These are phyloP conservation scores for Polygonum maritimum DNA, from an alignment of 148 eudicot genomes.

Conservation along the genomic window DNA sequence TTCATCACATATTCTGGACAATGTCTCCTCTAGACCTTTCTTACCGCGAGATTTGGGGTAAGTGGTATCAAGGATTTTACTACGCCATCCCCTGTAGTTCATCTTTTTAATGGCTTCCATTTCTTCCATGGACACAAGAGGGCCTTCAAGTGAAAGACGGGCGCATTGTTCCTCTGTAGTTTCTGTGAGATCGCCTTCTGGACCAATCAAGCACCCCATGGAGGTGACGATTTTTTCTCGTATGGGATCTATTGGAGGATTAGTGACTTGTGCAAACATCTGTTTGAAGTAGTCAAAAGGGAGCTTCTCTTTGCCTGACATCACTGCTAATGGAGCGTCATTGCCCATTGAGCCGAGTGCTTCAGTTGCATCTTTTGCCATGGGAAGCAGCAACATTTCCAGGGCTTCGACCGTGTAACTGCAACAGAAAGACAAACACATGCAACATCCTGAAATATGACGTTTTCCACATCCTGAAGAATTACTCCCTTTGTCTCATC, in stretches of 20 bases:
- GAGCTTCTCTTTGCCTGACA: conserved; percentile 96
- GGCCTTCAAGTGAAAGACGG: conserved; percentile 90
- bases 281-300: conserved; percentile 96
- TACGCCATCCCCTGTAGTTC: conserved; percentile 93
- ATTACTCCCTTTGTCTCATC: no score
- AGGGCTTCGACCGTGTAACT: conserved; percentile 82
- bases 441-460: background rate
- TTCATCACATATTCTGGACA: conserved; percentile 80
- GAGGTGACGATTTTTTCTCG: conserved; percentile 97
- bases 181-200: conserved; percentile 99
- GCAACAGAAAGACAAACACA: conserved; percentile 13
- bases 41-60: conserved; percentile 61
- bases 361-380: conserved; percentile 96
- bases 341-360: conserved; percentile 99
- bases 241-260: conserved; percentile 98
- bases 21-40: conserved; percentile 86
- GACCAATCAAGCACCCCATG: conserved; percentile 97
- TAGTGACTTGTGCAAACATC: conserved; percentile 99
- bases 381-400: conserved; percentile 93
- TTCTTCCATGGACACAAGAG: conserved; percentile 72
- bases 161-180: conserved; percentile 90
- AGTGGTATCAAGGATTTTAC: conserved; percentile 89
- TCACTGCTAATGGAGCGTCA: conserved; percentile 97
- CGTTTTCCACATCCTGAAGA: background rate
- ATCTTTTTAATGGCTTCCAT: conserved; percentile 94